Conservation (phyloP, 2,329 filamentous ascomycete genomes). For the Karstenula rhodostoma region DNA sequence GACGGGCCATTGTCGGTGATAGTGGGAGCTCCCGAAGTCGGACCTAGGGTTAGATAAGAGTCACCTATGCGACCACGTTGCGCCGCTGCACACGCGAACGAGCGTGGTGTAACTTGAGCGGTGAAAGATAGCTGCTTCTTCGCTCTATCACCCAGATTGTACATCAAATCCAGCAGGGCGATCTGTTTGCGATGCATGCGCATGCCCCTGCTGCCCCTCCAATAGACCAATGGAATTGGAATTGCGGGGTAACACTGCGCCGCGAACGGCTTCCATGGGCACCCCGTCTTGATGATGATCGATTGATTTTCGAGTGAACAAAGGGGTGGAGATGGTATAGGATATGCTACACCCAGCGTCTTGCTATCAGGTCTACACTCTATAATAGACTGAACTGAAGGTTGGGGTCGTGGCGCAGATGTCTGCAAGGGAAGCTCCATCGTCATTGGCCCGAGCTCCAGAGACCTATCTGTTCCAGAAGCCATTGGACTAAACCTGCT, state of each 20-base stretch:
- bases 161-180: conserved; percentile 1
- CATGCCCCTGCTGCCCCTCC: conserved; percentile 7
- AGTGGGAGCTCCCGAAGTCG: conserved; percentile 40
- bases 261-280: not conserved
- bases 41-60: conserved; percentile 42
- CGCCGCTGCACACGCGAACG: conserved; percentile 6
- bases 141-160: not conserved
- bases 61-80: conserved; percentile 7
- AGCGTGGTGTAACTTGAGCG: not conserved
- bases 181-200: not conserved
- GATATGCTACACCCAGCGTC: not conserved
- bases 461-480: conserved; percentile 15
- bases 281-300: not conserved
- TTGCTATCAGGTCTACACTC: not conserved
- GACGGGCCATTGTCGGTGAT: conserved; percentile 30
- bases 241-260: conserved; percentile 2
- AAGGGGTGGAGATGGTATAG: not conserved
- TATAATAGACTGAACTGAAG: not conserved
- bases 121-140: not conserved
- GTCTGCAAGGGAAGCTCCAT: conserved; percentile 3
- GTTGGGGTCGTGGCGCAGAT: not conserved
- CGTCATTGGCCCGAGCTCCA: conserved; percentile 45
- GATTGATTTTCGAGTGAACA: not conserved
- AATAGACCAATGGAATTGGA: no score
- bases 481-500: conserved; percentile 2